Base-by-base conservation (phyloP, 1,284 basidiomycete species). In the Apiotrichum brassicae region DNA sequence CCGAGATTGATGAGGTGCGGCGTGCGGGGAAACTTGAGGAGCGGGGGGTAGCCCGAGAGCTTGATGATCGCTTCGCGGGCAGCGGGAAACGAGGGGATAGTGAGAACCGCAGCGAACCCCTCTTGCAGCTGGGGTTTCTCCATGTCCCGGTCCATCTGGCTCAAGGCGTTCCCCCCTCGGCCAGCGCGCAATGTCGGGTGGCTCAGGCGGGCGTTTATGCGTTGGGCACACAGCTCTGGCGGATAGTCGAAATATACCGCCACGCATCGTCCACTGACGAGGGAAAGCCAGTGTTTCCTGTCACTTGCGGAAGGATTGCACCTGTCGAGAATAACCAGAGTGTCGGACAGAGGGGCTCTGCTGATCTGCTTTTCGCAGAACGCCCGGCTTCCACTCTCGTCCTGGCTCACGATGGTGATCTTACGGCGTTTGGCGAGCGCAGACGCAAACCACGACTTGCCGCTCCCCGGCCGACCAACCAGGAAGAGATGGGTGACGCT, bases 21-120 rank as follows among this genome's bases (percentile, higher is more conserved):
- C 4, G 81, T 83, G 19, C 81, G 76, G 34, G 81, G 81, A 59
- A 82, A 83, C 59, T 82, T 83, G 67, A 75, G 73, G 12, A 82
- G 66, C 3, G 48, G 38, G 11, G 58, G 32, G n/a, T 38, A 61
- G 3, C 77, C 74, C 0, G 77, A 78, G n/a, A 83, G 61, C 3
- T 72, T 69, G 8, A 59, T 55, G 3, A 81, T 71, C 9, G 80
- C 71, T 40, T 81, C 76, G 32, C 75, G 62, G n/a, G 48, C 41
- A 11, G 48, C 48, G 3, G 35, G 19, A 8, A 4, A 79, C 16
- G 73, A 70, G 18, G 82, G 63, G 28, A 64, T 71, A 9, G 78
- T 62, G 34, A 82, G 28, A 13, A 49, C 25, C 5, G 32, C 59
- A 1, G 76, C 75, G 60, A 81, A 82, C 2, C 81, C 81, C 60